Evolutionary conservation across 495 filamentous ascomycete genomes (phyloP), one percentile per base, ranked within the genome.

Genomic region (Aspergillus ellipticus): DNA sequence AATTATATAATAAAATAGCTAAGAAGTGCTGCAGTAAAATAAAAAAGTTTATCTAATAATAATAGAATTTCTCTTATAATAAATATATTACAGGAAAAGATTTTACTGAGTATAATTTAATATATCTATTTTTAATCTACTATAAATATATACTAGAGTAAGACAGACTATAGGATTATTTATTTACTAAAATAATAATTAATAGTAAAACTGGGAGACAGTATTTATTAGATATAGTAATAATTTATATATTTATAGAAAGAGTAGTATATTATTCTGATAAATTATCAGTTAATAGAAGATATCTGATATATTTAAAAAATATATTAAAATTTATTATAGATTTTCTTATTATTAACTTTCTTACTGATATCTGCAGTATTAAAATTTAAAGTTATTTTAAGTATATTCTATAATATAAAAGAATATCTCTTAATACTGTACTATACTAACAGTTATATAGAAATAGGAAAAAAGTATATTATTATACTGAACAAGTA

Each of bases 381-480:
- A 28, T 45, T 28, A 17, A 46, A 46, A 26, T 43, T 10, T 26
- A 66, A 46, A 28, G 35, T 20, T 21, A 54, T 35, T 57, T 57
- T 17, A 64, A 67, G 37, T 52, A 67, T 55, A 64, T 67, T 41
- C 35, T 67, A 20, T 45, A 67, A 49, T 67, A 49, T 53, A 13
- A 45, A 52, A 56, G 61, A 53, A 53, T 41, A 35, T 56, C 49
- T 10, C 50, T 67, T 17, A 53, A 55, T 49, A 48, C 53, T 21
- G 51, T 53, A 33, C 56, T 45, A 39, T 67, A 67, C 24, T 45
- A 67, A 49, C 49, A 67, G 28, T 51, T 42, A 22, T 67, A 62
- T 42, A 63, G 28, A 17, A 66, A 66, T 49, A 31, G 58, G 7
- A 67, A 64, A 19, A 56, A 56, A 19, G 61, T 61, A 13, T 47